Evolutionary conservation across 805 yeast genomes (phyloP).

Genomic region (Candida morakotiae): DNA sequence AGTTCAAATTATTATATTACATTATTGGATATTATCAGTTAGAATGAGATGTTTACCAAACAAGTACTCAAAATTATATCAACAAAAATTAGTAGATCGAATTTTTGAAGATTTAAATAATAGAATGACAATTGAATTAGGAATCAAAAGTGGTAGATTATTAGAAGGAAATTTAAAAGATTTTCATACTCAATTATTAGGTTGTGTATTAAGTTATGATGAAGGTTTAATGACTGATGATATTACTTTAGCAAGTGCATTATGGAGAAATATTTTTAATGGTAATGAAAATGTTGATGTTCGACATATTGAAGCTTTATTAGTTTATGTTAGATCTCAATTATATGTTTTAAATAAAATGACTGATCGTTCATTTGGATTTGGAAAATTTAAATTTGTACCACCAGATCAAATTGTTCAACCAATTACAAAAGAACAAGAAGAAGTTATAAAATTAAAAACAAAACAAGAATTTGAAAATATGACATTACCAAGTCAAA

Average conservation of each 20-base stretch:
- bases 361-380: conserved; percentile 89
- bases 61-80: conserved; percentile 82
- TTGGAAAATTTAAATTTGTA: conserved; percentile 82
- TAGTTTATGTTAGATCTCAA: conserved; percentile 88
- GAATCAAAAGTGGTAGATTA: conserved; percentile 73
- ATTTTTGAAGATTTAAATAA: conserved; percentile 86
- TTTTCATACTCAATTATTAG: conserved; percentile 85
- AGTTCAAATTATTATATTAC: conserved; percentile 89
- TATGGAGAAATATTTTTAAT: conserved; percentile 89
- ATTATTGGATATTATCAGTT: conserved; percentile 89
- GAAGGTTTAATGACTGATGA: conserved; percentile 85
- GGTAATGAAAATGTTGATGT: conserved; percentile 79
- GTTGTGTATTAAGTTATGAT: conserved; percentile 85
- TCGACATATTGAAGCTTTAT: conserved; percentile 79
- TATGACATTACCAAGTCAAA: conserved; percentile 57
- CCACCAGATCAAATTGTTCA: conserved; percentile 77
- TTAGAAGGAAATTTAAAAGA: conserved; percentile 86
- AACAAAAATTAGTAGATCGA: conserved; percentile 86
- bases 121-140: conserved; percentile 81
- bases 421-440: conserved; percentile 66
- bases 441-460: conserved; percentile 44
- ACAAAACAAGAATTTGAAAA: conserved; percentile 53
- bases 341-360: conserved; percentile 80
- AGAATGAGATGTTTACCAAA: conserved; percentile 97
- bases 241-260: conserved; percentile 68